phyloP scores from a whole-genome alignment of 1,284 basidiomycete species.

The Sanghuangporus sanghuang region DNA sequence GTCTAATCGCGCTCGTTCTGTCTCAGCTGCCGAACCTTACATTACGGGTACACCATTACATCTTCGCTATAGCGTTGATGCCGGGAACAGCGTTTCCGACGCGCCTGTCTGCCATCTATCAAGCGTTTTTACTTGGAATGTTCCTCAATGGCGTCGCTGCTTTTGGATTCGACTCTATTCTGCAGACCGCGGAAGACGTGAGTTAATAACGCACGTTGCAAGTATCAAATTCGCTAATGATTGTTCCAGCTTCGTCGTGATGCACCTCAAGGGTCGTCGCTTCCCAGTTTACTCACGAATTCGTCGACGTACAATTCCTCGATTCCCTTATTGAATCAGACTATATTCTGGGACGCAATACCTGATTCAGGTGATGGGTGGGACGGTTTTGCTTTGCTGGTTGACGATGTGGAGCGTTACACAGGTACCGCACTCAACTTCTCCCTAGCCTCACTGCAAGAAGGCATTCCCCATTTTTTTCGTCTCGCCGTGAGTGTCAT shows the following conservation, averaged over 20 bases:
- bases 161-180: conserved; percentile 75
- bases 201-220: conserved; percentile 23
- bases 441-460: conserved; percentile 57
- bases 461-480: conserved; percentile 74
- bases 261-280: conserved; percentile 59
- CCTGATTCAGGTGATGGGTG: conserved; percentile 43
- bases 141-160: conserved; percentile 76
- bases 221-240: neutral
- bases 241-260: conserved; percentile 61
- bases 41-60: conserved; percentile 71
- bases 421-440: conserved; percentile 61
- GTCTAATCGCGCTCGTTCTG: conserved; percentile 59
- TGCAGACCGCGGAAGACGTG: conserved; percentile 74
- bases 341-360: conserved; percentile 60
- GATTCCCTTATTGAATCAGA: conserved; percentile 50
- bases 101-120: conserved; percentile 70
- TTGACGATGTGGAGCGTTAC: conserved; percentile 84
- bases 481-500: conserved; percentile 66
- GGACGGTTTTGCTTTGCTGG: conserved; percentile 74
- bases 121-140: conserved; percentile 78
- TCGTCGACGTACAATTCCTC: conserved; percentile 57
- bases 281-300: conserved; percentile 73
- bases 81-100: conserved; percentile 82
- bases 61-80: conserved; percentile 70
- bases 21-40: conserved; percentile 65